phyloP scores from a whole-genome alignment of 805 yeast genomes.

The Monosporozyma aerobia region DNA sequence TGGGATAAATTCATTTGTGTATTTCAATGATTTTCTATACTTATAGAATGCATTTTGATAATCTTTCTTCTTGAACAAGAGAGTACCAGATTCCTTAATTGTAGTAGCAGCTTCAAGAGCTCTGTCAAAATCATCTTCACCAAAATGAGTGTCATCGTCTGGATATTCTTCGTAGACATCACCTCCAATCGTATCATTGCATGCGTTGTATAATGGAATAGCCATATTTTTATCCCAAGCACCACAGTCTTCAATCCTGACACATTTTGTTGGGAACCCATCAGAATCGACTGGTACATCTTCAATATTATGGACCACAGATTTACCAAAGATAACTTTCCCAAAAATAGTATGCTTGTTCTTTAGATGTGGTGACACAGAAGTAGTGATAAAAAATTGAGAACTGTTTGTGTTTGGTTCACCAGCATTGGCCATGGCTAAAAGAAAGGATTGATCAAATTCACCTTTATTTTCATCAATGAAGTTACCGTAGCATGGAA shows the following conservation, averaged over 20 bases:
- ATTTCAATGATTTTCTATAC: conserved; percentile 57
- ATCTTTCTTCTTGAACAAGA: conserved; percentile 46
- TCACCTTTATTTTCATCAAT: conserved; percentile 49
- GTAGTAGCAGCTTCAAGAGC: conserved; percentile 42
- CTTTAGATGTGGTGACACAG: conserved; percentile 60
- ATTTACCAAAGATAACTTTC: conserved; percentile 54
- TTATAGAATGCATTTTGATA: conserved; percentile 48
- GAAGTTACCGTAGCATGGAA: conserved; percentile 33
- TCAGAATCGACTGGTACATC: conserved; percentile 37
- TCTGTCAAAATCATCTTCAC: conserved; percentile 44
- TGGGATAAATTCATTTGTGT: conserved; percentile 64
- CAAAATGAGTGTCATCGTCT: conserved; percentile 56
- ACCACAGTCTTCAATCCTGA: conserved; percentile 52
- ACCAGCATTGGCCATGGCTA: conserved; percentile 60
- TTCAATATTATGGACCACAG: conserved; percentile 60
- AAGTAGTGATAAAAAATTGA: conserved; percentile 65
- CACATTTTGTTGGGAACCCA: conserved; percentile 34
- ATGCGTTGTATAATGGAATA: conserved; percentile 55
- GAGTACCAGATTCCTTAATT: conserved; percentile 61
- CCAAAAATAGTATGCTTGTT: conserved; percentile 79
- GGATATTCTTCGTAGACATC: conserved; percentile 72
- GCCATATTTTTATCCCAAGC: conserved; percentile 45
- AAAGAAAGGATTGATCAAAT: conserved; percentile 36
- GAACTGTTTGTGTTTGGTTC: conserved; percentile 42
- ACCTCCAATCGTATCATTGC: conserved; percentile 52